Evolutionary conservation across 73 alveolate genomes (phyloP).

Genomic region (Paramecium octaurelia): DNA sequence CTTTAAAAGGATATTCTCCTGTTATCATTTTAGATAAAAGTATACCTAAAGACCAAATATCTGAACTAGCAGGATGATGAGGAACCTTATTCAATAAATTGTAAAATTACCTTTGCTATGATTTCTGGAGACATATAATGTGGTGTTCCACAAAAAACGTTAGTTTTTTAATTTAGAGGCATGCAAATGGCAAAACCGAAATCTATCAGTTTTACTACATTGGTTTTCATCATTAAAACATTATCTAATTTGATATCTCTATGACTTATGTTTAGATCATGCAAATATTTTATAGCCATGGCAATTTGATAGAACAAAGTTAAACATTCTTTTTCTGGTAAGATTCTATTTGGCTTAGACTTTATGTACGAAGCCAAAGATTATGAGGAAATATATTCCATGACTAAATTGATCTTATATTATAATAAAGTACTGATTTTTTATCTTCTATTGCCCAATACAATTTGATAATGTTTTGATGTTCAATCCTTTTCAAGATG

Average conservation of each 20-base stretch:
- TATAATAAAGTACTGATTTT: constrained; percentile 56
- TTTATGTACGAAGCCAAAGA: constrained; percentile 49
- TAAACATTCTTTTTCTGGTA: constrained; percentile 72
- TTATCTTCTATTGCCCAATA: constrained; percentile 81
- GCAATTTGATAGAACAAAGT: constrained; percentile 72
- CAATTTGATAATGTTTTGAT: constrained; percentile 84
- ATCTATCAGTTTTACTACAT: constrained; percentile 72
- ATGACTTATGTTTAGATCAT: constrained; percentile 77
- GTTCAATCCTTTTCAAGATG: constrained; percentile 80
- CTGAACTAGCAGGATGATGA: constrained; percentile 51
- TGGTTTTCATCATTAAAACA: constrained; percentile 31
- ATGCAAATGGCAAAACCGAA: constrained; percentile 78
- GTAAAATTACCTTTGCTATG: constrained; percentile 81
- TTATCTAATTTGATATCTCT: constrained; percentile 89
- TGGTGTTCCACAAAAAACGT: constrained; percentile 97
- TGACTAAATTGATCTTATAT: constrained; percentile 75
- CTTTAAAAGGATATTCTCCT: constrained; percentile 85
- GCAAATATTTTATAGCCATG: constrained; percentile 77
- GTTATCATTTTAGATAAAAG: constrained; percentile 71
- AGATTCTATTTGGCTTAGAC: constrained; percentile 63
- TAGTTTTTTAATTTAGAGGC: constrained; percentile 66
- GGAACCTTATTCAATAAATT: constrained; percentile 72
- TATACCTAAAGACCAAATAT: constrained; percentile 80
- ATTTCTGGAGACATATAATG: constrained; percentile 98
- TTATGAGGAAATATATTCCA: constrained; percentile 73